phyloP scores from a whole-genome alignment of 192 early-diverging fungal genomes.

The Gryganskiella cystojenkinii region DNA sequence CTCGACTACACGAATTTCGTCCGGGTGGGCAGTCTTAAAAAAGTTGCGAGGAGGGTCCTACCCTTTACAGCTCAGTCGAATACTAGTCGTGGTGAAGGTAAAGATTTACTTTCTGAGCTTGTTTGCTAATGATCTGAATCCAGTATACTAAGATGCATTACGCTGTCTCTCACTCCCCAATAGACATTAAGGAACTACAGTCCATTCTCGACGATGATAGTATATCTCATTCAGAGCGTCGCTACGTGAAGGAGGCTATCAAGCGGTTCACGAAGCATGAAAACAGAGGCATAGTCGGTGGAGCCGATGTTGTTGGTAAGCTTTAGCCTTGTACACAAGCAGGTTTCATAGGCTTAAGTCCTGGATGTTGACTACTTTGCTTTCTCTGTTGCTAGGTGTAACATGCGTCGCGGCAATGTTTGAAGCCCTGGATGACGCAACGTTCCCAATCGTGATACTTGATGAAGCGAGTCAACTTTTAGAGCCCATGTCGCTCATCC shows the following conservation, averaged over 20 bases:
- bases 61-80: slow-evolving; percentile 67
- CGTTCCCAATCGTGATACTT: slow-evolving; percentile 79
- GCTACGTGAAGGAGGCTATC: slow-evolving; percentile 61
- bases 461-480: slow-evolving; percentile 90
- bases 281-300: slow-evolving; percentile 57
- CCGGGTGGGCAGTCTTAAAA: slow-evolving; percentile 77
- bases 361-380: slow-evolving; percentile 57
- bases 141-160: too few species aligned
- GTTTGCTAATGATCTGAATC: too few species aligned
- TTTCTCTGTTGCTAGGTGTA: slow-evolving; percentile 69
- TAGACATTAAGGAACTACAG: slow-evolving; percentile 84
- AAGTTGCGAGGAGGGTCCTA: slow-evolving; percentile 71
- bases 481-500: slow-evolving; percentile 90
- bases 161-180: background rate
- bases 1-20: slow-evolving; percentile 75
- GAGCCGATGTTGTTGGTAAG: slow-evolving; percentile 67
- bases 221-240: slow-evolving; percentile 53
- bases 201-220: slow-evolving; percentile 71
- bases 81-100: slow-evolving; percentile 49
- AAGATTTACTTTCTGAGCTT: too few species aligned
- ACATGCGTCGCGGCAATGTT: slow-evolving; percentile 87
- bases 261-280: slow-evolving; percentile 65
- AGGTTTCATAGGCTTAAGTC: slow-evolving; percentile 31
- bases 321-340: slow-evolving; percentile 6
- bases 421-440: slow-evolving; percentile 68